Base-by-base conservation (phyloP, 371 early-diverging fungal genomes). In the Lichtheimia ramosa region DNA sequence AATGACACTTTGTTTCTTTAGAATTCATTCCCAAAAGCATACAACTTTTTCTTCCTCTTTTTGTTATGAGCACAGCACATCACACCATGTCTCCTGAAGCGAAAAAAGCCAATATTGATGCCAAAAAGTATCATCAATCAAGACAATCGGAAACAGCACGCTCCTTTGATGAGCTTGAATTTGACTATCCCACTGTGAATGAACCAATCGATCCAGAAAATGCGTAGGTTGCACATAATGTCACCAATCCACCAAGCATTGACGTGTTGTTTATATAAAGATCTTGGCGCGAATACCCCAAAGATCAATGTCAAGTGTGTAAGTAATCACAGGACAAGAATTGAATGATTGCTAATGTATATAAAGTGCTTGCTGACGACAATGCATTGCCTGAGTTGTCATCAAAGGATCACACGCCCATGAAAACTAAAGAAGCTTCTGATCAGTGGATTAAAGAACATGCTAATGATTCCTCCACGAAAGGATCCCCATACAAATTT, bases 271-370 rank as follows among this genome's bases (percentile, higher is more conserved):
- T 18, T 5, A 14, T 39, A 5, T 25, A 27, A 39, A 55, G 56
- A 43, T 55, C 56, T 14, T 55, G 56, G 56, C n/a, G 16, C 7
- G 43, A 55, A 42, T 24, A 14, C 43, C 56, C 56, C 0, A 42
- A 42, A n/a, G 56, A 55, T n/a, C 56, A 55, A 25, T 55, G 56
- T 43, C 41, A 55, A 55, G 56, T 55, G 42, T 55, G 56, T 55
- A 55, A 55, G 56, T 41, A 12, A 25, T 25, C 5, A 25, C 25
- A 25, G 3, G 40, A 24, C 12, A 6, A 21, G 48, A n/a, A 6
- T 3, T 2, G 20, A 3, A 4, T 48, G n/a, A n/a, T 48, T 48
- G 48, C 23, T 46, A 5, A 46, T 46, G 18, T 46, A 13, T 21
- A 21, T 0, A 18, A n/a, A 43, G 56, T 43, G 39, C 56, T 55